These are phyloP conservation scores for Suhomyces pyralidae DNA, from an alignment of 805 yeast genomes.

Conservation along the genomic window DNA sequence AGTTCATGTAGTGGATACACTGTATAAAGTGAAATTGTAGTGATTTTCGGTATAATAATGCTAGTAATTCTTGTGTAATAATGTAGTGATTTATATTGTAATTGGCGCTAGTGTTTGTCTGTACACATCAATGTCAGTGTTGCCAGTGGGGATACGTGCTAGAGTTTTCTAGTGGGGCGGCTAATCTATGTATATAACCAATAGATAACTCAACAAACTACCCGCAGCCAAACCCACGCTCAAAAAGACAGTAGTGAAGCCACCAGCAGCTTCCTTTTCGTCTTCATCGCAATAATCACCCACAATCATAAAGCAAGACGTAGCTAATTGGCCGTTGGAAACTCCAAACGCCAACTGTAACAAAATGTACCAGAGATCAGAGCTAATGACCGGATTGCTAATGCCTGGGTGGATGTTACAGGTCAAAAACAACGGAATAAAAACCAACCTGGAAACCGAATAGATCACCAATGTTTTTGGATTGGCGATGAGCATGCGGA, in stretches of 20 bases:
- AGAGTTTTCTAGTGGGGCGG: background rate
- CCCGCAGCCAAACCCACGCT: conserved; percentile 80
- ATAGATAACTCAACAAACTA: conserved; percentile 66
- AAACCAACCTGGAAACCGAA: conserved; percentile 51
- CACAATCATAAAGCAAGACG: conserved; percentile 77
- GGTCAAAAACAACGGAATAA: conserved; percentile 69
- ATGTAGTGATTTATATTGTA: too few relatives aligned
- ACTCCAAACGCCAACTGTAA: conserved; percentile 79
- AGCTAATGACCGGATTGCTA: conserved; percentile 42
- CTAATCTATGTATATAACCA: conserved; percentile 37
- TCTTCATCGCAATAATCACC: conserved; percentile 57
- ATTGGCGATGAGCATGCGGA: conserved; percentile 31
- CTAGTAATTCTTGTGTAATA: too few relatives aligned
- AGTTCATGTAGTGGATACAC: too few relatives aligned
- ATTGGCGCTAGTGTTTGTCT: too few relatives aligned
- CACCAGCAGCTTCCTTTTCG: conserved; percentile 86
- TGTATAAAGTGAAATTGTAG: too few relatives aligned
- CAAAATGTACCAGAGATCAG: conserved; percentile 65
- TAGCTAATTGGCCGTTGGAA: conserved; percentile 81
- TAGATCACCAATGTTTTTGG: conserved; percentile 49
- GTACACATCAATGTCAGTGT: too few relatives aligned
- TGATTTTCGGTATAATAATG: too few relatives aligned
- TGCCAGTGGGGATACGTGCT: too few relatives aligned
- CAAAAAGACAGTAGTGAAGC: conserved; percentile 78
- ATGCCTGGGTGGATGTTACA: conserved; percentile 53